Conservation (phyloP, 2,329 filamentous ascomycete genomes). For the Fusarium marasasianum region DNA sequence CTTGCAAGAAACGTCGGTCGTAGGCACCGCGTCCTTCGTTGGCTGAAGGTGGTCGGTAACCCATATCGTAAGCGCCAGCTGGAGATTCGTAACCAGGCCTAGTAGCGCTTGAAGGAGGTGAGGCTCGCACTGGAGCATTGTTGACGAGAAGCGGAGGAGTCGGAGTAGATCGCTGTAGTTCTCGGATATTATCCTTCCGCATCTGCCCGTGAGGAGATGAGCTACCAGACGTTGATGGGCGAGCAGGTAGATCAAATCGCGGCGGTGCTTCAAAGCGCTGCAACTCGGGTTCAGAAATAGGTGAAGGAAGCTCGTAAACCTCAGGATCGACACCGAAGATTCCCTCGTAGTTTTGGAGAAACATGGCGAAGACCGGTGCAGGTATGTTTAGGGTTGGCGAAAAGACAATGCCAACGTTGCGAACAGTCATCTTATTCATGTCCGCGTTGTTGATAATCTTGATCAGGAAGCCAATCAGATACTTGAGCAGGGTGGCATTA, state of each 20-base stretch:
- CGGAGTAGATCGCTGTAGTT: constrained; percentile 52
- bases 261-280: constrained; percentile 44
- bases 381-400: constrained; percentile 97
- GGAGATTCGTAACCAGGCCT: constrained; percentile 56
- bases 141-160: constrained; percentile 59
- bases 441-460: constrained; percentile 90
- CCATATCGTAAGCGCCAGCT: constrained; percentile 54
- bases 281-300: constrained; percentile 52
- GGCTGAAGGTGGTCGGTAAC: constrained; percentile 45
- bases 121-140: constrained; percentile 47
- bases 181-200: constrained; percentile 44
- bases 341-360: constrained; percentile 87
- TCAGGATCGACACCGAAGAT: constrained; percentile 82
- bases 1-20: constrained; percentile 51
- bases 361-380: constrained; percentile 90
- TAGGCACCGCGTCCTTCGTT: constrained; percentile 47
- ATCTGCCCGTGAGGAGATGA: constrained; percentile 63
- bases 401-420: constrained; percentile 98
- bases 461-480: constrained; percentile 88
- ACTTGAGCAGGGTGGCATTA: constrained; percentile 84
- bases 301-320: constrained; percentile 66
- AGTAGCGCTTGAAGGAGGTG: constrained; percentile 56
- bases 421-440: constrained; percentile 97
- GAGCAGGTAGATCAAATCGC: constrained; percentile 50
- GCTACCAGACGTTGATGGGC: constrained; percentile 61